phyloP scores from a whole-genome alignment of 257 asterid species.

The Agastache rugosa region DNA sequence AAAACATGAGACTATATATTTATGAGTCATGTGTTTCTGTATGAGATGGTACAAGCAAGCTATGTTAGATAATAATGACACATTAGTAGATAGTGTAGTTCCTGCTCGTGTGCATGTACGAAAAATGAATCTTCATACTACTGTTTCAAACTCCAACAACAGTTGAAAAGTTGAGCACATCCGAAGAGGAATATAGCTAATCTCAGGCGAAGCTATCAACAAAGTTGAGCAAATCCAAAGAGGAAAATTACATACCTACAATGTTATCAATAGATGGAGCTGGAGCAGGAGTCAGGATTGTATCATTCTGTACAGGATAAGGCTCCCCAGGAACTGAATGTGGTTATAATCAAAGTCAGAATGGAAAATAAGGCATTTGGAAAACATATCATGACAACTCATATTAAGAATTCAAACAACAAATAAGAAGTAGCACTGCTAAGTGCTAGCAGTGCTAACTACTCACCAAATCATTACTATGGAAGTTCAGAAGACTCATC shows the following conservation, averaged over 20 bases:
- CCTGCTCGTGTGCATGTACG: too few species aligned
- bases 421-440: not conserved
- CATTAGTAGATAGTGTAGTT: too few species aligned
- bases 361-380: not conserved
- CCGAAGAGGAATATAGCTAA: too few species aligned
- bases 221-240: not conserved
- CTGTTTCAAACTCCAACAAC: too few species aligned
- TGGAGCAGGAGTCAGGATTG: slow-evolving; percentile 70
- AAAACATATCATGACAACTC: not conserved
- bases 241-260: slow-evolving; percentile 57
- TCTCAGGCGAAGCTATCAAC: too few species aligned
- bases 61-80: not conserved
- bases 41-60: not conserved
- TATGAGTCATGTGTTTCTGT: slow-evolving; percentile 13
- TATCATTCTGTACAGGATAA: slow-evolving; percentile 51
- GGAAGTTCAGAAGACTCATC: not conserved
- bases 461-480: too few species aligned
- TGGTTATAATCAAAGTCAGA: slow-evolving; percentile 26
- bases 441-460: too few species aligned
- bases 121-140: too few species aligned
- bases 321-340: slow-evolving; percentile 91
- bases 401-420: slow-evolving; percentile 16
- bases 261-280: slow-evolving; percentile 62
- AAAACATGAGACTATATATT: slow-evolving; percentile 19
- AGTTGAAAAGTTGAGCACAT: too few species aligned